Evolutionary conservation across 352 stramenopile genomes (phyloP).

Genomic region (Saprolegnia parasitica): DNA sequence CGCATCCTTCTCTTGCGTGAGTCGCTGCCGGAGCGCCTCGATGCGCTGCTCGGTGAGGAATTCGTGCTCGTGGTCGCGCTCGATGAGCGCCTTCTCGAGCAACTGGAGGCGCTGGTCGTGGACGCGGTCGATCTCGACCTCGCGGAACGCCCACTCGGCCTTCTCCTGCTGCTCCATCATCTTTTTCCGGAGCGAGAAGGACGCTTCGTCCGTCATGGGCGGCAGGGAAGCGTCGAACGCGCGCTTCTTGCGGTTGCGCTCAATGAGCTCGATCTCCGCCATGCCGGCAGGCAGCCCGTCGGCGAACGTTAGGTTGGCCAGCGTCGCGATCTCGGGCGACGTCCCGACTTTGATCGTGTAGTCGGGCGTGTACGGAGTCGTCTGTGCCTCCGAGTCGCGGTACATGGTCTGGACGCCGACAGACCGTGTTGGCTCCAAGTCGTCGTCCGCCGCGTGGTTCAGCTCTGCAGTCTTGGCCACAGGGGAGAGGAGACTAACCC

Average conservation of each 20-base stretch:
- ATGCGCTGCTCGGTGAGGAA: slow-evolving; percentile 90
- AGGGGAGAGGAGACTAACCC: slow-evolving; percentile 52
- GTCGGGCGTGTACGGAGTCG: slow-evolving; percentile 90
- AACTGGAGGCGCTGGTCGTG: slow-evolving; percentile 74
- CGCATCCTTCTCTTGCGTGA: slow-evolving; percentile 76
- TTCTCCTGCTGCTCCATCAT: slow-evolving; percentile 92
- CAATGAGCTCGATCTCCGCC: slow-evolving; percentile 88
- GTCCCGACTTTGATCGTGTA: slow-evolving; percentile 71
- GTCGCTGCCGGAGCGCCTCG: slow-evolving; percentile 75
- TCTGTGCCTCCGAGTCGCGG: slow-evolving; percentile 92
- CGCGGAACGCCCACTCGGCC: slow-evolving; percentile 79
- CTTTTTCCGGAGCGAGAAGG: slow-evolving; percentile 81
- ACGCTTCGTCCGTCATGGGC: slow-evolving; percentile 93
- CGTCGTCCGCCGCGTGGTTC: slow-evolving; percentile 35
- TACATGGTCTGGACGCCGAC: slow-evolving; percentile 89
- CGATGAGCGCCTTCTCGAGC: slow-evolving; percentile 75
- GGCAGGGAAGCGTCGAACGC: slow-evolving; percentile 83
- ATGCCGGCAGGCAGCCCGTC: slow-evolving; percentile 73
- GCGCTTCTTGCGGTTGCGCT: slow-evolving; percentile 81
- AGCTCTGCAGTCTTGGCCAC: slow-evolving; percentile 34
- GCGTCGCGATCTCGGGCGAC: slow-evolving; percentile 78
- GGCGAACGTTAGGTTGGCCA: slow-evolving; percentile 62
- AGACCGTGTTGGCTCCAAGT: slow-evolving; percentile 47
- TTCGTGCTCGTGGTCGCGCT: slow-evolving; percentile 85
- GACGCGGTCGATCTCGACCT: slow-evolving; percentile 85